These are phyloP conservation scores for Fusarium brevicatenulatum DNA, from an alignment of 2,329 filamentous ascomycete species.

Conservation along the genomic window DNA sequence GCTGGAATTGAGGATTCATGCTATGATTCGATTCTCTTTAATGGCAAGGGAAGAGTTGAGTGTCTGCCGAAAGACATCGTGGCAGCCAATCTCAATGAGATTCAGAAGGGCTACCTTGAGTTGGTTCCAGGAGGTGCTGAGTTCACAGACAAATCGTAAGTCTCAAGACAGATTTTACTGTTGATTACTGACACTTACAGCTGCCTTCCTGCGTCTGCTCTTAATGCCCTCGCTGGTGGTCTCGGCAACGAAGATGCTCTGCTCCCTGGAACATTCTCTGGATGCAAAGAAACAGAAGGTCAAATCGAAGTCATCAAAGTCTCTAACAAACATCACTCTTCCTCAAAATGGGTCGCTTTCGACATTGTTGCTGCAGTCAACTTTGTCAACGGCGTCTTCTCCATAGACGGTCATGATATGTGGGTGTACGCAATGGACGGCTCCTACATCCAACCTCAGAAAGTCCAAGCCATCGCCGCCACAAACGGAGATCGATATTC, in stretches of 20 bases:
- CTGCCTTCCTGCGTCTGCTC: constrained; percentile 48
- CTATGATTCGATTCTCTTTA: constrained; percentile 69
- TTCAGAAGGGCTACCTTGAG: constrained; percentile 47
- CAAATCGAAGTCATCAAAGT: constrained; percentile 56
- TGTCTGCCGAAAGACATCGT: constrained; percentile 61
- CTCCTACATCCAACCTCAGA: constrained; percentile 62
- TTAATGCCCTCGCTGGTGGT: constrained; percentile 50
- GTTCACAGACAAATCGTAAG: constrained; percentile 56
- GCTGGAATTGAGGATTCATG: constrained; percentile 63
- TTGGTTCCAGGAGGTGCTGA: constrained; percentile 42
- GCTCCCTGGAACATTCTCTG: constrained; percentile 55
- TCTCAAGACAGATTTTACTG: accelerated
- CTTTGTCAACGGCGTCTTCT: constrained; percentile 56
- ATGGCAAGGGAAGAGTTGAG: constrained; percentile 67
- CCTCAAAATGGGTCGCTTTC: constrained; percentile 60
- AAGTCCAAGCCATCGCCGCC: constrained; percentile 58
- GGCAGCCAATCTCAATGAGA: constrained; percentile 47
- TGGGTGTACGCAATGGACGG: constrained; percentile 66
- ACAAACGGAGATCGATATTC: constrained; percentile 64
- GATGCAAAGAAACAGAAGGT: constrained; percentile 59
- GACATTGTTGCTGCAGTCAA: constrained; percentile 64
- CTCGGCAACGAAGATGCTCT: constrained; percentile 50
- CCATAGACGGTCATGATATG: constrained; percentile 64
- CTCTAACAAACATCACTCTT: constrained; percentile 45
- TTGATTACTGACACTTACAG: constrained; percentile 20